These are phyloP conservation scores for Marvania coccoides DNA, from an alignment of 139 green algal species.

Conservation along the genomic window DNA sequence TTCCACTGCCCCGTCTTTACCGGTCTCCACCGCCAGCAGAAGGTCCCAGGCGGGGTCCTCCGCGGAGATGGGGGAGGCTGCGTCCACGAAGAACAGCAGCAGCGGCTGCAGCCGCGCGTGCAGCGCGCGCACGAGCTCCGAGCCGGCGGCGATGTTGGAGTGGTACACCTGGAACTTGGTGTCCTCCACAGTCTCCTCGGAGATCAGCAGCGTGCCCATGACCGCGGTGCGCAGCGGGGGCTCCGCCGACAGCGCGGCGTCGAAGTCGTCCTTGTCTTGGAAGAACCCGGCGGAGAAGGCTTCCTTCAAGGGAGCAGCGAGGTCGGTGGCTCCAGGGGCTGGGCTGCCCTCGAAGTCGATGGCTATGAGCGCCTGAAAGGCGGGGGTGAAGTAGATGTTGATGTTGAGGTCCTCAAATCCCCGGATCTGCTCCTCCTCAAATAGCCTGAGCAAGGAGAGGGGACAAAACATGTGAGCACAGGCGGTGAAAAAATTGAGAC, in stretches of 20 bases:
- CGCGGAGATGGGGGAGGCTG: slow-evolving; percentile 57
- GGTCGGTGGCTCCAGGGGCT: slow-evolving; percentile 27
- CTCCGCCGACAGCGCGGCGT: slow-evolving; percentile 5
- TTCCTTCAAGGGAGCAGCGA: slow-evolving; percentile 14
- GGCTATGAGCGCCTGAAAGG: slow-evolving; percentile 32
- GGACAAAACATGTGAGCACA: not conserved
- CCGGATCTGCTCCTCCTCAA: slow-evolving; percentile 60
- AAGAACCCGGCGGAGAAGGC: slow-evolving; percentile 17
- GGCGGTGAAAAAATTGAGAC: not conserved
- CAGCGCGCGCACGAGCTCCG: slow-evolving; percentile 41
- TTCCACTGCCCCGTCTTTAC: not conserved
- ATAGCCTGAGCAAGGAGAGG: slow-evolving; percentile 28
- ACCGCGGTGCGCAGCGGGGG: not conserved
- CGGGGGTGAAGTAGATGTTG: slow-evolving; percentile 34
- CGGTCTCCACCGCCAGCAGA: slow-evolving; percentile 38
- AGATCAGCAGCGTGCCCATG: slow-evolving; percentile 21
- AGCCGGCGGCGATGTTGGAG: slow-evolving; percentile 3
- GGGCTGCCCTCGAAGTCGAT: slow-evolving; percentile 28
- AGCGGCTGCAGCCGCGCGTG: slow-evolving; percentile 71
- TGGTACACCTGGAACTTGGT: not conserved
- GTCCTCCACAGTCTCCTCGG: not conserved
- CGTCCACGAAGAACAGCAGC: slow-evolving; percentile 83
- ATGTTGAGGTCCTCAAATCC: slow-evolving; percentile 34
- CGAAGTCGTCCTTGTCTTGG: slow-evolving; percentile 28
- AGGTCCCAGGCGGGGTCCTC: slow-evolving; percentile 71